Conservation (phyloP, 1,139 yeast species). For the Pichia inconspicua region DNA sequence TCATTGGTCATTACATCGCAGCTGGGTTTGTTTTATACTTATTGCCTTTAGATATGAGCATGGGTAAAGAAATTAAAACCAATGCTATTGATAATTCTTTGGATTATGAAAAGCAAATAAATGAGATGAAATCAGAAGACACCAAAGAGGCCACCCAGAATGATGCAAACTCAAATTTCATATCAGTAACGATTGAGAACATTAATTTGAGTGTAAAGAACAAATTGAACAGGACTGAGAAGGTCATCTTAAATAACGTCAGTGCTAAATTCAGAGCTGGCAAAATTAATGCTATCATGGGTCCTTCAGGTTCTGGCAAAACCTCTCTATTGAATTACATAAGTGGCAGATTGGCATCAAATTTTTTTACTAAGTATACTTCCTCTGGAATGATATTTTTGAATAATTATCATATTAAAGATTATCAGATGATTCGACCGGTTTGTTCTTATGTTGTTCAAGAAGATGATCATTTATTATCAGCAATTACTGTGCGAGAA, state of each 20-base stretch:
- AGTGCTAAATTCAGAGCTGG: constrained; percentile 55
- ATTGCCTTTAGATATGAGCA: constrained; percentile 45
- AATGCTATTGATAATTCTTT: constrained; percentile 12
- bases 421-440: constrained; percentile 32
- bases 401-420: constrained; percentile 28
- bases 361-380: constrained; percentile 30
- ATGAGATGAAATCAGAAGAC: background rate
- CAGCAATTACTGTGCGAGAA: constrained; percentile 69
- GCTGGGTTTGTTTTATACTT: constrained; percentile 41
- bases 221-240: constrained; percentile 17
- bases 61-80: constrained; percentile 36
- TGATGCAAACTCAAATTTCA: background rate
- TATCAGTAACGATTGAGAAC: constrained; percentile 16
- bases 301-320: constrained; percentile 86
- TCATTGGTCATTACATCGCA: constrained; percentile 43
- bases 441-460: constrained; percentile 74
- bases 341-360: constrained; percentile 52
- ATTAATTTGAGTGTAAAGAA: constrained; percentile 20
- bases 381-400: constrained; percentile 36
- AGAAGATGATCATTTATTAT: constrained; percentile 64
- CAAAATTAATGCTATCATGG: constrained; percentile 75
- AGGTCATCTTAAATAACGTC: constrained; percentile 41
- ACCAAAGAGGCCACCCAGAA: background rate
- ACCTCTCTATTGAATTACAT: constrained; percentile 63
- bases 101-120: constrained; percentile 6